Base-by-base conservation (phyloP, 2,329 filamentous ascomycete species). In the Stagonosporopsis tanaceti region DNA sequence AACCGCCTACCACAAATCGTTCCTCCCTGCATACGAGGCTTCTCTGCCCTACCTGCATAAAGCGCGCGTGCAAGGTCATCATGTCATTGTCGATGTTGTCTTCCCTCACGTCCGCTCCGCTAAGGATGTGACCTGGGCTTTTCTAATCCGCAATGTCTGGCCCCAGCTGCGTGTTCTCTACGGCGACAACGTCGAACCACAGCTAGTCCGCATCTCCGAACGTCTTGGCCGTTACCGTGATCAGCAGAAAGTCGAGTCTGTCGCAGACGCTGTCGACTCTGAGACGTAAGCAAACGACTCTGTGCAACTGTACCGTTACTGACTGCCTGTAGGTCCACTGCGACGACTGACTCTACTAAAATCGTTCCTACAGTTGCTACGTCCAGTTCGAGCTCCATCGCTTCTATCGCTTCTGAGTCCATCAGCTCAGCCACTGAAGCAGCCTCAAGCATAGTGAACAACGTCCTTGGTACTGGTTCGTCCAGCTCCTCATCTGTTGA, bases 171-270 rank as follows among this genome's bases (percentile, higher is more conserved):
- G 90, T 25, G 84, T 90, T 14, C 79, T 97, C 5, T 98, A 98
- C 71, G 86, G 89, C 11, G 89, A 97, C 71, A 97, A 96, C 67
- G 93, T 99, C 3, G 93, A 98, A 78, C 96, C 96, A 14, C 96
- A 99, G 77, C 84, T 99, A 14, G 86, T 94, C 54, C 92, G 93
- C 68, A 98, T 99, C 69, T 91, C 92, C 12, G 90, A 97, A 79
- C 88, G 93, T 42, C 84, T 99, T 11, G 93, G 93, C 38, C 84
- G 90, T 45, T 91, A 93, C 76, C 88, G 83, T 63, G 83, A 85
- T 66, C 86, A 86, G 20, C 86, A 85, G 72, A 87, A 86, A 65
- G 66, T 89, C 22, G 83, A 87, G 64, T 83, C 85, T 34, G 84
- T 81, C 17, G 78, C 85, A 39, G 83, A 87, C 45, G 82, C 85